Evolutionary conservation across 2,329 filamentous ascomycete genomes (phyloP), one percentile per base, ranked within the genome.

Genomic region (Drechslera avenae): DNA sequence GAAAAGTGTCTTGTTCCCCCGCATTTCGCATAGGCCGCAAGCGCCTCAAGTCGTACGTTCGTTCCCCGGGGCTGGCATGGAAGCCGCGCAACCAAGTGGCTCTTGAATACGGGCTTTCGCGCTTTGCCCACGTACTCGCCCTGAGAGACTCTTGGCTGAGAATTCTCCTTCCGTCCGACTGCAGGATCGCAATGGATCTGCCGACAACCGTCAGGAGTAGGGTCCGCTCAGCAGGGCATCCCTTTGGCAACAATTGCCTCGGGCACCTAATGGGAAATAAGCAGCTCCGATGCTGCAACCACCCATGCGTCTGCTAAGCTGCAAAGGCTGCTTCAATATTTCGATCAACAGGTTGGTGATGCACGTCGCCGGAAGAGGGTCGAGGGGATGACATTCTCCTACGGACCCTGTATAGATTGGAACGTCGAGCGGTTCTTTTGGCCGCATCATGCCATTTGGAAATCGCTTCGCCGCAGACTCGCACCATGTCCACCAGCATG

Each of bases 341-440:
- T 32, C 37, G 48, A 58, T 53, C 49, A 46, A 56, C 49, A 47
- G 12, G 26, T 34, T 35, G 9, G 19, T n/a, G 31, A 52, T 48
- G 49, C 56, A 33, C 21, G 40, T 46, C 39, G 49, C 49, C 44
- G 39, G 10, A 48, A 55, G n/a, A 6, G 13, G 30, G 46, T 33
- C 19, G 23, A 31, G 32, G 39, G 23, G 31, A 36, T 40, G 36
- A 35, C 37, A n/a, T 36, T 37, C 31, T 26, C 39, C 34, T 30
- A 33, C 42, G 46, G 52, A 50, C 50, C 56, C 54, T 55, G 46
- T 34, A 34, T 36, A 28, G 41, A 36, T 21, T 32, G 33, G 31
- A 18, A 17, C 33, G 33, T 36, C 42, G 10, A 39, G 39, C 39
- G 41, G 45, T 52, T 28, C 42, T 54, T 59, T 50, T 57, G 49